Evolutionary conservation across 192 early-diverging fungal genomes (phyloP), one percentile per base, ranked within the genome.

Genomic region (Entomortierella beljakovae): DNA sequence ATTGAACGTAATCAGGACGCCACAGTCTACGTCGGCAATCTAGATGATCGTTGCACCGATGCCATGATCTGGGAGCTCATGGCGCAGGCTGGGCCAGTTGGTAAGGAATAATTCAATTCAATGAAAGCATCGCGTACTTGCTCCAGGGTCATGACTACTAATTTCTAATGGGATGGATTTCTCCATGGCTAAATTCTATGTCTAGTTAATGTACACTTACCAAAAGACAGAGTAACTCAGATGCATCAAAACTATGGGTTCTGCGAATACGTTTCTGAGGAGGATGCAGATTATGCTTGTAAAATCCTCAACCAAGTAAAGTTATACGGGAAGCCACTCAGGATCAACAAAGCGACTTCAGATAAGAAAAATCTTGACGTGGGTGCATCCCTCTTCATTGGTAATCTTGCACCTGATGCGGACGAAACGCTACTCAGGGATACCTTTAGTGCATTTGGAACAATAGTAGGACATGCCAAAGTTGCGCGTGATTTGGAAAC

Each of bases 291-390:
- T 68, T 99, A 99, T 76, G 94, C 96, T 15, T 93, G 93, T 28
- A 95, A 96, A 75, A 94, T 98, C 57, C 93, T 99, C 92, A 97
- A 98, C 84, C 94, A 98, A 87, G 89, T 98, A 31, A 95, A 97
- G 74, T 81, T 99, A 29, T 99, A 84, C 60, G 96, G 95, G 55
- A 98, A 97, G 70, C 96, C 97, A 4, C 87, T 99, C 57, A 92
- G 96, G 37, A 92, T 97, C 34, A 99, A 99, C 87, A 98, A 97
- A 84, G 94, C 95, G 56, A 93, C 93, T 7, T 89, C 91, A 20
- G 95, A 97, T 61, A 88, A 90, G 70, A 90, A 90, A 68, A 89
- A 90, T 52, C 79, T 96, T 56, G 98, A 99, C 63, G 93, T 99
- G 3, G 98, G 98, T 13, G 98, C 98, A 50, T 94, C 92, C 22